Percentiles rank a stretch among this genome's conserved stretches.
Evolutionary conservation across 108 stramenopile genomes (phyloP).

Genomic region (Nitzschia sp.): DNA sequence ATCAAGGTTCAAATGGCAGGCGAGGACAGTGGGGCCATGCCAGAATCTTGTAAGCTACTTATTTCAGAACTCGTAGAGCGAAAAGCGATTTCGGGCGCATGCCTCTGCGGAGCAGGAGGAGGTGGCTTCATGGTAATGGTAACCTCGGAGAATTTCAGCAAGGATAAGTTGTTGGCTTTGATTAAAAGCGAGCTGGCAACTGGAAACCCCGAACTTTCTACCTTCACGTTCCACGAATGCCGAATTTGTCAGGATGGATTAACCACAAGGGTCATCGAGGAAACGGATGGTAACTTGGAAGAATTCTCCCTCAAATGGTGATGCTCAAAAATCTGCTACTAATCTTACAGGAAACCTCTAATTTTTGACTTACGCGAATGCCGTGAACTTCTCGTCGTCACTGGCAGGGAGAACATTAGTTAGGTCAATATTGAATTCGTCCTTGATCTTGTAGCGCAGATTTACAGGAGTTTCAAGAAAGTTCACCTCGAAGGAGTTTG

Average conservation of each 20-base stretch:
- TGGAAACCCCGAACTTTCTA: not conserved
- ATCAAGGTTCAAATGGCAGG: conserved; percentile 87
- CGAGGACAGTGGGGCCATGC: conserved; percentile 63
- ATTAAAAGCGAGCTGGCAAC: conserved; percentile 16
- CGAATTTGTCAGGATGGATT: conserved; percentile 42
- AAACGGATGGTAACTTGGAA: not conserved
- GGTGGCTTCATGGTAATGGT: conserved; percentile 78
- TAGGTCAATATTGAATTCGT: too few relatives aligned
- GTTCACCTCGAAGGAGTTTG: too few relatives aligned
- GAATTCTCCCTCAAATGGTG: conserved; percentile 33
- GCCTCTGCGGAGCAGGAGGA: conserved; percentile 82
- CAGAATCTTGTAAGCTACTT: conserved; percentile 37
- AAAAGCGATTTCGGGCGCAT: conserved; percentile 47
- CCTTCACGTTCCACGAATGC: conserved; percentile 54
- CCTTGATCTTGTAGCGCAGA: too few relatives aligned
- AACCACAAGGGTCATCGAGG: conserved; percentile 19
- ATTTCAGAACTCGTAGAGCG: conserved; percentile 34
- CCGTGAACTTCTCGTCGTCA: too few relatives aligned
- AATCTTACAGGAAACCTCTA: too few relatives aligned
- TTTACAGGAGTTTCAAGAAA: too few relatives aligned
- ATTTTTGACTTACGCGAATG: too few relatives aligned
- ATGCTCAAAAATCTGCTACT: too few relatives aligned
- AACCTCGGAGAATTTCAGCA: conserved; percentile 22
- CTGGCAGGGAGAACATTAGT: too few relatives aligned
- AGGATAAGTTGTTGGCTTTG: conserved; percentile 19